Base-by-base conservation (phyloP, 2,329 filamentous ascomycete genomes). In the Trichoderma sp. region DNA sequence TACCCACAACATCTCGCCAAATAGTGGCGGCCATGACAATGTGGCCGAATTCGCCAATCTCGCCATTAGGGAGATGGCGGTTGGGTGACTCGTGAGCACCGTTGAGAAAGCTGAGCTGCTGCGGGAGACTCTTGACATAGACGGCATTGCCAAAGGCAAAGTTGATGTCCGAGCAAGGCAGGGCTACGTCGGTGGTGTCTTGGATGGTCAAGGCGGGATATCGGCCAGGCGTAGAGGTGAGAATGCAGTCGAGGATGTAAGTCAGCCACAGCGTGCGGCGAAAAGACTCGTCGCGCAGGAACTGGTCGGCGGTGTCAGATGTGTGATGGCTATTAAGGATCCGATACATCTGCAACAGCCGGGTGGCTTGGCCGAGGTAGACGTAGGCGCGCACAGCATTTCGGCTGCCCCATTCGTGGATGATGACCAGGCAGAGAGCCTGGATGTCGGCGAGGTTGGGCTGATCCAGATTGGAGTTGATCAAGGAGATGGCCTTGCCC, bases 301-400 rank as follows among this genome's bases (percentile, higher is more conserved):
- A 89, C 73, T 86, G 85, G 72, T 88, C 86, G n/a, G 84, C 73
- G 40, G 78, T 83, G 52, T 86, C 85, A 19, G 82, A 80, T 53
- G 81, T 78, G 72, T 86, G 83, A 72, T 87, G 86, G 52, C 82
- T 83, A 73, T 87, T 85, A 57, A 89, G 83, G 68, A 89, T 85
- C 71, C 86, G 83, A 73, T 86, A 88, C 87, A 89, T 89, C 79
- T 89, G 87, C 37, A 87, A 83, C 86, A 89, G 88, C 70, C 87
- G 85, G n/a, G 86, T 84, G 37, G 87, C 87, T 75, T 89, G 87
- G 72, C 87, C 87, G 29, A 89, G 82, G 75, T 88, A 88, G 76
- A 88, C 85, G 81, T 89, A 89, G 71, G 87, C 87, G 21, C 87
- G 86, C 35, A 89, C 86, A 47, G 87, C 87, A 76, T 88, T 88